A percentile compares a stretch with the other conserved stretches of the same genome.
These are phyloP conservation scores for Capronia epimyces DNA, from an alignment of 2,329 filamentous ascomycete genomes.

Conservation along the genomic window DNA sequence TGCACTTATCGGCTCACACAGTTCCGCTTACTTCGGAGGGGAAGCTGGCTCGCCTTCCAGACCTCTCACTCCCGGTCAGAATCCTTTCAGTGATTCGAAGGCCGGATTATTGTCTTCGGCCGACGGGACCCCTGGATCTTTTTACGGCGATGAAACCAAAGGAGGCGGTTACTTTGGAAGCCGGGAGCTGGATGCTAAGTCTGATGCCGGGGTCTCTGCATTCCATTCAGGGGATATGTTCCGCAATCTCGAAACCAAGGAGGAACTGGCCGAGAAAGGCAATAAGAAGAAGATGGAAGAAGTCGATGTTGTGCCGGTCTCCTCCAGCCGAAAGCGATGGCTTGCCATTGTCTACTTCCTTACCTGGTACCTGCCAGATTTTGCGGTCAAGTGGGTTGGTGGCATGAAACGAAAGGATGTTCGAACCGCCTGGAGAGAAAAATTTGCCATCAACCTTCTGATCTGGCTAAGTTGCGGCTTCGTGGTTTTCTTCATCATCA, in stretches of 20 bases:
- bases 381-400: conserved; percentile 68
- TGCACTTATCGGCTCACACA: conserved; percentile 56
- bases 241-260: conserved; percentile 86
- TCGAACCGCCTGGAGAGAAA: conserved; percentile 89
- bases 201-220: conserved; percentile 86
- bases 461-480: conserved; percentile 83
- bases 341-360: conserved; percentile 74
- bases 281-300: conserved; percentile 87
- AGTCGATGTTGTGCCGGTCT: conserved; percentile 76
- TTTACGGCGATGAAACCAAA: conserved; percentile 67
- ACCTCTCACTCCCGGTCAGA: conserved; percentile 49
- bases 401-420: conserved; percentile 90
- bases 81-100: conserved; percentile 49
- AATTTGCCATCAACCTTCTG: conserved; percentile 93
- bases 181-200: conserved; percentile 74
- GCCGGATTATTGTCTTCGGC: conserved; percentile 49
- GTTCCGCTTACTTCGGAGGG: conserved; percentile 50
- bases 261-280: conserved; percentile 91
- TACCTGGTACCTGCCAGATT: conserved; percentile 84
- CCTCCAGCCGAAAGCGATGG: conserved; percentile 82
- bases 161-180: conserved; percentile 75
- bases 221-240: conserved; percentile 96
- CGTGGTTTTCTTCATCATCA: conserved; percentile 82
- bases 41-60: conserved; percentile 58
- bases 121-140: conserved; percentile 51